These are phyloP conservation scores for Colletotrichum costaricense DNA, from an alignment of 2,329 filamentous ascomycete species.

Conservation along the genomic window DNA sequence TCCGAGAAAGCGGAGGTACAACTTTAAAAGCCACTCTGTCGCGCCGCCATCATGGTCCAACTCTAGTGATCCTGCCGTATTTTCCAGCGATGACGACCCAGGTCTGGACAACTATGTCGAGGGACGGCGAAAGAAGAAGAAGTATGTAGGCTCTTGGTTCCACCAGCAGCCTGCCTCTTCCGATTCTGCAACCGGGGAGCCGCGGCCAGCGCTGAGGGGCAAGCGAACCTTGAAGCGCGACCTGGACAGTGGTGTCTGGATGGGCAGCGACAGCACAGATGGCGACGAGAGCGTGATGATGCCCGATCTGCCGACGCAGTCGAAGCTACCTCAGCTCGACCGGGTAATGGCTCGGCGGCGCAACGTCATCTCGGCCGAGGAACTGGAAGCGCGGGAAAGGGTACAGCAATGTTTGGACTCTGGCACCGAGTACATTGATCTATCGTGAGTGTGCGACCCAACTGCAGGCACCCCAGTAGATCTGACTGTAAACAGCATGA, in stretches of 20 bases:
- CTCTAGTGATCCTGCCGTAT: conserved; percentile 78
- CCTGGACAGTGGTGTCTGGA: conserved; percentile 76
- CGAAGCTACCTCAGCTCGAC: conserved; percentile 53
- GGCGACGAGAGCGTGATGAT: conserved; percentile 51
- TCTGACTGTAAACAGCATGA: conserved; percentile 44
- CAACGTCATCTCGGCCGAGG: conserved; percentile 49
- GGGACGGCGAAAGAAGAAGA: conserved; percentile 67
- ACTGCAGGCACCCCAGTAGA: not conserved
- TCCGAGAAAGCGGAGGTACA: conserved; percentile 51
- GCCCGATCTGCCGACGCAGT: conserved; percentile 44
- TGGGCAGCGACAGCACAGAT: conserved; percentile 70
- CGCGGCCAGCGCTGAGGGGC: conserved; percentile 47
- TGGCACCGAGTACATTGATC: conserved; percentile 69
- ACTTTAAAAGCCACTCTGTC: conserved; percentile 42
- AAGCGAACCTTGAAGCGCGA: conserved; percentile 69
- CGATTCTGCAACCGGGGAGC: conserved; percentile 59
- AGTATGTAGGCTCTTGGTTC: conserved; percentile 76
- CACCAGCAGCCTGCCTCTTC: conserved; percentile 64
- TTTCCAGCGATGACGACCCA: conserved; percentile 79
- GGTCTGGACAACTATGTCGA: conserved; percentile 73
- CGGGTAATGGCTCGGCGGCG: conserved; percentile 41
- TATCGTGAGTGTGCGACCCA: conserved; percentile 62
- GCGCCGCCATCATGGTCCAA: conserved; percentile 58
- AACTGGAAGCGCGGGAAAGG: conserved; percentile 56
- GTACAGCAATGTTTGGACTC: conserved; percentile 67